Evolutionary conservation across 805 yeast genomes (phyloP), one percentile per base, ranked within the genome.

Genomic region (Blastobotrys robertii): DNA sequence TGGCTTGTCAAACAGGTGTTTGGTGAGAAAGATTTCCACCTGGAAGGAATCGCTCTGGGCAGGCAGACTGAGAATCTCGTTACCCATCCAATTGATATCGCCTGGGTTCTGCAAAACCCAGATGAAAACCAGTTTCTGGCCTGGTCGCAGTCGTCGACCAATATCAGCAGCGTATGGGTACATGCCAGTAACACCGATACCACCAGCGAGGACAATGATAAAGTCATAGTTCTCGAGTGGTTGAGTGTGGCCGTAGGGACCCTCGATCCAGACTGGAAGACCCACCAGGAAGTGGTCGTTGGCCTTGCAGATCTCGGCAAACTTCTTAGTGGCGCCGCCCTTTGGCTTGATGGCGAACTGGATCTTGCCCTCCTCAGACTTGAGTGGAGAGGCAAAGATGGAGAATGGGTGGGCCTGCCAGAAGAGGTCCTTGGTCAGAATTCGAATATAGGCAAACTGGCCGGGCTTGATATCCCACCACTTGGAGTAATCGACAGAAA

Each of bases 351-450:
- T 44, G 33, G 42, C 34, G 29, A 53, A 30, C 10, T 41, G 31
- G 22, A 53, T 37, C 13, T 42, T 38, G 13, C 47, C 51, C 10
- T 15, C 25, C 25, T 19, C 25, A 12, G 37, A 36, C 34, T 43
- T 49, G 28, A 38, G 38, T 4, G 39, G 44, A 3, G 46, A 42
- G 5, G 34, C 43, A 22, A 46, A 43, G 14, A 60, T 39, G 1
- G 88, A 78, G 62, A 83, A 81, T 3, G 90, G 90, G 58, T 82
- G 87, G 3, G 81, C 74, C 57, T 82, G 85, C 78, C 79, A 79
- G 57, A 80, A 77, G 28, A 69, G 60, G 2, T 61, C 52, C 10
- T 72, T 67, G 34, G 72, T 63, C 45, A 79, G 47, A 56, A 81
- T 77, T 59, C 79, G 71, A 34, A 83, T 59, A 53, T 66, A 81